Base-by-base conservation (phyloP, 257 asterid genomes). In the Nyctanthes arbortristis region DNA sequence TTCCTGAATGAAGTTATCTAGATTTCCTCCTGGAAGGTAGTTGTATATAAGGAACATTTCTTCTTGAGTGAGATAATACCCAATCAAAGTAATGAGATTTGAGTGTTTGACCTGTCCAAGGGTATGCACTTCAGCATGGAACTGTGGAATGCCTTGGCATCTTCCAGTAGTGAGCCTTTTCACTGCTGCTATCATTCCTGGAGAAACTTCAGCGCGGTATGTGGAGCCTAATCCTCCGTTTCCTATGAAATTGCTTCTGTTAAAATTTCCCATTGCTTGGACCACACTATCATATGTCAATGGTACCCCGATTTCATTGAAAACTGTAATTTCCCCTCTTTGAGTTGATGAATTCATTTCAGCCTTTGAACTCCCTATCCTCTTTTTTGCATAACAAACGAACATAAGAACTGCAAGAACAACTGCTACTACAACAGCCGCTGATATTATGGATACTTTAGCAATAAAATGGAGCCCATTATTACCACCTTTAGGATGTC, bases 31-130 rank as follows among this genome's bases (percentile, higher is more conserved):
- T 0, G 85, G 77, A 3, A 82, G 66, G 49, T 79, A 84, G 37
- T 82, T 84, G 12, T 82, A 81, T 7, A 84, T 70, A 14, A 84
- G 73, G 64, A 84, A 67, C 87, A 81, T 81, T 12, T 84, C 89
- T 0, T 61, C 60, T 10, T 59, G 74, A 14, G 69, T 60, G 24
- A 60, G 57, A 18, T 74, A 68, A 68, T 77, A 81, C 1, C 89
- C 89, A 3, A 84, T 68, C 29, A 84, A 69, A 0, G 89, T 81
- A 39, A 81, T 78, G 43, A 84, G 72, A 43, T 81, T 74, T 0
- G 73, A 80, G 72, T 84, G 89, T 14, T 35, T 57, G 45, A 79
- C 56, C 36, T 78, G 57, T 7, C 89, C 80, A 0, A 84, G 76
- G 9, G 76, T 73, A 36, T 14, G 67, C 30, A 84, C 67, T 76